These are phyloP conservation scores for Naganishia sp. DNA, from an alignment of 1,284 basidiomycete species.

Conservation along the genomic window DNA sequence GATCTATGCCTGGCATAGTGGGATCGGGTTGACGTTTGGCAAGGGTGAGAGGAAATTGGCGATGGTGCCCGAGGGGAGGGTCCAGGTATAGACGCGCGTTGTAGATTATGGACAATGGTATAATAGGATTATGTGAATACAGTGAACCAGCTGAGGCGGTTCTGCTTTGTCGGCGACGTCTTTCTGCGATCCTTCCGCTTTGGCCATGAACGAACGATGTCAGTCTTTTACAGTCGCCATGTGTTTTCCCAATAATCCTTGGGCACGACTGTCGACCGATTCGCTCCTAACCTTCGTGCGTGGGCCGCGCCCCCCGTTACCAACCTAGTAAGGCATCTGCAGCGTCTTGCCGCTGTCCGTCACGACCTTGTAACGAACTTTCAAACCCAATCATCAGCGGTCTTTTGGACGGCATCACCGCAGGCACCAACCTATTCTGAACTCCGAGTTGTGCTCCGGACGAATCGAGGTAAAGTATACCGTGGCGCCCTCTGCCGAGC, in stretches of 20 bases:
- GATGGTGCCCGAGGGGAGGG: slow-evolving; percentile 4
- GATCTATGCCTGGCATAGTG: slow-evolving; percentile 30
- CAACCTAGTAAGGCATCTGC: slow-evolving; percentile 36
- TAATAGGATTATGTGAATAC: not conserved
- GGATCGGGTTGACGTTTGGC: slow-evolving; percentile 26
- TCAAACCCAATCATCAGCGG: not conserved
- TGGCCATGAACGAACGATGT: too few relatives aligned
- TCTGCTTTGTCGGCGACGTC: not conserved
- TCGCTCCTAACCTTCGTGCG: not conserved
- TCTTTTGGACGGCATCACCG: not conserved
- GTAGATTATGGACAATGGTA: slow-evolving; percentile 12
- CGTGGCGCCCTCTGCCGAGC: slow-evolving; percentile 44
- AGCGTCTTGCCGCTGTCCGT: slow-evolving; percentile 48
- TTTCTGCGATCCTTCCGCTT: not conserved
- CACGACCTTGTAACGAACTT: slow-evolving; percentile 54
- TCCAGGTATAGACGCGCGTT: not conserved
- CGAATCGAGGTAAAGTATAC: slow-evolving; percentile 55
- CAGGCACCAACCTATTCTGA: slow-evolving; percentile 48
- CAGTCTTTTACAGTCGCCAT: not conserved
- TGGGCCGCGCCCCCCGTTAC: too few relatives aligned
- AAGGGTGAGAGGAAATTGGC: slow-evolving; percentile 19
- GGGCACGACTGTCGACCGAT: too few relatives aligned
- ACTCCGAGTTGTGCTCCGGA: slow-evolving; percentile 48
- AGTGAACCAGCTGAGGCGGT: not conserved
- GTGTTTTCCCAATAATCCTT: not conserved